These are phyloP conservation scores for Ganoderma boninense DNA, from an alignment of 1,284 basidiomycete species.

Conservation along the genomic window DNA sequence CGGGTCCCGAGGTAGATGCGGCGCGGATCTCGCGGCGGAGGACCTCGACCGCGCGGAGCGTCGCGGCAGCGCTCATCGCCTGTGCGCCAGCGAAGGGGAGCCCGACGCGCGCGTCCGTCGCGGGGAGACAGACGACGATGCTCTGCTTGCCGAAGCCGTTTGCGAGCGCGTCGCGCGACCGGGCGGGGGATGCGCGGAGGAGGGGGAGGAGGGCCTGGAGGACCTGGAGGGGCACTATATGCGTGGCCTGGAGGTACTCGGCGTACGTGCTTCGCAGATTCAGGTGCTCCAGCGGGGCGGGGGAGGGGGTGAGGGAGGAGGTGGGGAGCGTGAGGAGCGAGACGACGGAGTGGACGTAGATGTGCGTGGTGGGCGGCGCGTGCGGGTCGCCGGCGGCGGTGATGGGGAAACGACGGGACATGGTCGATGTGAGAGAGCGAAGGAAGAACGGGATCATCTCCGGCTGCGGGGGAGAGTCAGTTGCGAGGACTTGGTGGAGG, in stretches of 20 bases:
- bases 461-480: conserved; percentile 54
- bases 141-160: conserved; percentile 59
- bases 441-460: conserved; percentile 77
- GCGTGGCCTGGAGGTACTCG: conserved; percentile 73
- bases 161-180: conserved; percentile 51
- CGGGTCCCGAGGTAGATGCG: conserved; percentile 51
- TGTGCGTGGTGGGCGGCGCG: conserved; percentile 64
- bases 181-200: conserved; percentile 66
- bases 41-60: conserved; percentile 72
- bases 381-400: conserved; percentile 81
- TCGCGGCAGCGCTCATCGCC: conserved; percentile 78
- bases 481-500: conserved; percentile 12
- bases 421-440: conserved; percentile 77
- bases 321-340: conserved; percentile 71
- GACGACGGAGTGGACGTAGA: conserved; percentile 75
- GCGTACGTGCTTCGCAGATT: conserved; percentile 69
- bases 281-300: conserved; percentile 75
- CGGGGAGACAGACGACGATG: conserved; percentile 76
- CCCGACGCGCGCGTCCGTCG: conserved; percentile 72
- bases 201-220: conserved; percentile 81
- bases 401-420: conserved; percentile 84
- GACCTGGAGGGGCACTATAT: conserved; percentile 76
- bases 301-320: conserved; percentile 43
- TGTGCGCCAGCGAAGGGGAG: conserved; percentile 72
- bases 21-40: conserved; percentile 74